Evolutionary conservation across 2,329 filamentous ascomycete species (phyloP).

Genomic region (Diaporthe humulicola): DNA sequence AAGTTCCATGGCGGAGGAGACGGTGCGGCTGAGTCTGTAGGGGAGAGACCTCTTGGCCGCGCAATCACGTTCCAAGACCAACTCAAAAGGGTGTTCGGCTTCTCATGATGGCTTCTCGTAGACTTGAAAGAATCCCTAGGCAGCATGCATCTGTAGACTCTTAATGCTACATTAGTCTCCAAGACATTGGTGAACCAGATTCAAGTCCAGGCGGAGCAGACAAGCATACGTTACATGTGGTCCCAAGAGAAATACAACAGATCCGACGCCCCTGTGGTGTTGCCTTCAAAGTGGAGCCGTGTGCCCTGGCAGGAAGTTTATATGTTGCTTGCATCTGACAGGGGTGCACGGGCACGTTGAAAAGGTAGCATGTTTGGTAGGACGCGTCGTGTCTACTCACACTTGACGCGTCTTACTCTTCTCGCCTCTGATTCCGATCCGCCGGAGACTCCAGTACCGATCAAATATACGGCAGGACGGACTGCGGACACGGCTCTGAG

Average conservation of each 20-base stretch:
- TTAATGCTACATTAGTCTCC: not conserved
- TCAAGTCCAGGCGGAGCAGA: not conserved
- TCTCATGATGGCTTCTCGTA: slow-evolving; percentile 3
- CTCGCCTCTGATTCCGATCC: not conserved
- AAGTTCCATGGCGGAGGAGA: slow-evolving; percentile 8
- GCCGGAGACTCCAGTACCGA: not conserved
- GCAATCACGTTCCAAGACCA: slow-evolving; percentile 35
- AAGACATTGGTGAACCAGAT: not conserved
- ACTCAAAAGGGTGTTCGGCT: slow-evolving; percentile 37
- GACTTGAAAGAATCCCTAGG: not conserved
- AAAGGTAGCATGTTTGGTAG: not conserved
- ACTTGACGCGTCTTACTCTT: not conserved
- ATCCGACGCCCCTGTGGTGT: not conserved
- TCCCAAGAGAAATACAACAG: not conserved
- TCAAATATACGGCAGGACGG: not conserved
- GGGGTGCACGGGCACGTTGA: not conserved
- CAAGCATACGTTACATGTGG: not conserved
- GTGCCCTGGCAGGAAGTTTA: not conserved
- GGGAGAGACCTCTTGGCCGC: not conserved
- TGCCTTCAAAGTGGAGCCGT: not conserved
- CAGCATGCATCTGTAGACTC: not conserved
- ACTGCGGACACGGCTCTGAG: not conserved
- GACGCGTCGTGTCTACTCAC: not conserved
- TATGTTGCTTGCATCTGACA: not conserved
- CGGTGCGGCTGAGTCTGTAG: not conserved